Conservation (phyloP, 202 grass and related monocot genomes). For the Panicum virgatum region DNA sequence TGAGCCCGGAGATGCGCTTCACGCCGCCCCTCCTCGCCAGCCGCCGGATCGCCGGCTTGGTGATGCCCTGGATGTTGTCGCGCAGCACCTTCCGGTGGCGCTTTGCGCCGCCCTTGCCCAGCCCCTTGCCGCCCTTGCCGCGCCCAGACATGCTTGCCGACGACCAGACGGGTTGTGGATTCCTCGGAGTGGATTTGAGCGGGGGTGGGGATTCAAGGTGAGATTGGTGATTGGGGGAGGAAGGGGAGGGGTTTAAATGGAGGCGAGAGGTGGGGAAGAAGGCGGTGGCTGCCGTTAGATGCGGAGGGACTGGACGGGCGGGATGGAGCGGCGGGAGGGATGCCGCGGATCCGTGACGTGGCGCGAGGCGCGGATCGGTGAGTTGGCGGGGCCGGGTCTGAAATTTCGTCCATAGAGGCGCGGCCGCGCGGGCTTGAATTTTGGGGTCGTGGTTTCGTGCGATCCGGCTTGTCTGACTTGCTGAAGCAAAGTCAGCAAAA, state of each 20-base stretch:
- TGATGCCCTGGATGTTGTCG: constrained; percentile 97
- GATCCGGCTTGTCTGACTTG: too few species aligned
- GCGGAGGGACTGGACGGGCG: background rate
- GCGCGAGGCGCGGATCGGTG: background rate
- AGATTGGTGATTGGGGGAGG: background rate
- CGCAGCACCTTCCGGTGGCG: constrained; percentile 91
- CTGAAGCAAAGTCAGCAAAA: too few species aligned
- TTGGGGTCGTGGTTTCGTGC: background rate
- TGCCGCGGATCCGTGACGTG: constrained; percentile 34
- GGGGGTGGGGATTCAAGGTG: background rate
- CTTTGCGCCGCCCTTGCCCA: constrained; percentile 91
- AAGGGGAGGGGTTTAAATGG: background rate
- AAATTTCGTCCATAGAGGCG: background rate
- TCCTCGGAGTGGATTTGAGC: background rate
- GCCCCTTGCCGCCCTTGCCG: constrained; percentile 90
- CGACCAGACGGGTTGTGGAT: background rate
- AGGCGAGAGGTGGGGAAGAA: background rate
- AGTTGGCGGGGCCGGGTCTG: background rate
- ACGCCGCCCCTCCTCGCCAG: constrained; percentile 84
- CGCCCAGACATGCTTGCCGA: constrained; percentile 63
- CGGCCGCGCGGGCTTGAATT: background rate
- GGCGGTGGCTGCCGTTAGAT: background rate
- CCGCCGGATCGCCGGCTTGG: constrained; percentile 87
- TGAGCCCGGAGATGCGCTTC: constrained; percentile 89
- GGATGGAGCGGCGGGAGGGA: background rate